Evolutionary conservation across 495 filamentous ascomycete species (phyloP).

Genomic region (Lasiosphaeria miniovina): DNA sequence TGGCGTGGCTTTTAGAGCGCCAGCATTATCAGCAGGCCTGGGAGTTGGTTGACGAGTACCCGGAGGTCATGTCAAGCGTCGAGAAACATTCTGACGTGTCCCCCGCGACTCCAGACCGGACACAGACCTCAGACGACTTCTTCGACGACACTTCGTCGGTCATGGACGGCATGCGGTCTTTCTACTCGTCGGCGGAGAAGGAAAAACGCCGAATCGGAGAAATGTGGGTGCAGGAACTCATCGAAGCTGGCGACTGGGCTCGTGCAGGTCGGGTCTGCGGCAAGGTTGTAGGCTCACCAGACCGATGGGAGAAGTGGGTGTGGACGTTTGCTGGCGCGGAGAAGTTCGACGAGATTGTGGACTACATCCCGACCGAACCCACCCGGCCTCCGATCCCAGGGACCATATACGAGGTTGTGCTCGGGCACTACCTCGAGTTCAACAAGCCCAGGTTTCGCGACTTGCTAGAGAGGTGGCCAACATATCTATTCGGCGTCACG

Average conservation of each 20-base stretch:
- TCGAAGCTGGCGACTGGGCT: conserved; percentile 68
- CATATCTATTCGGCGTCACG: conserved; percentile 74
- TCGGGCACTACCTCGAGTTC: conserved; percentile 76
- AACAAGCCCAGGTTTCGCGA: conserved; percentile 68
- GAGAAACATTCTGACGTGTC: conserved; percentile 33
- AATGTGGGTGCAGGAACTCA: conserved; percentile 82
- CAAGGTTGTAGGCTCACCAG: conserved; percentile 72
- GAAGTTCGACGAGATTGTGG: conserved; percentile 84
- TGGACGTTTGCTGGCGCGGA: conserved; percentile 81
- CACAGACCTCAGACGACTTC: conserved; percentile 65
- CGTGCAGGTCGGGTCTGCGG: conserved; percentile 74
- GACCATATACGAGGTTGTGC: conserved; percentile 79
- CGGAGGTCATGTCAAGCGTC: conserved; percentile 57
- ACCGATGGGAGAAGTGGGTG: conserved; percentile 92
- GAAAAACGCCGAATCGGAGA: conserved; percentile 93
- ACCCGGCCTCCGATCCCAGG: conserved; percentile 76
- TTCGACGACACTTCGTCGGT: conserved; percentile 73
- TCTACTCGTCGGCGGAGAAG: conserved; percentile 69
- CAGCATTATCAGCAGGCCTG: conserved; percentile 80
- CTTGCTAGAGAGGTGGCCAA: conserved; percentile 79
- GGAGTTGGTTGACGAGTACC: conserved; percentile 81
- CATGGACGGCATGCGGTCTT: conserved; percentile 48
- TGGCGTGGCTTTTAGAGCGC: conserved; percentile 78
- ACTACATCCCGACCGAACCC: conserved; percentile 70
- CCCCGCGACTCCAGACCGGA: conserved; percentile 46